Evolutionary conservation across 139 green algal species (phyloP), one percentile per base, ranked within the genome.

Genomic region (Asterochloris erici): DNA sequence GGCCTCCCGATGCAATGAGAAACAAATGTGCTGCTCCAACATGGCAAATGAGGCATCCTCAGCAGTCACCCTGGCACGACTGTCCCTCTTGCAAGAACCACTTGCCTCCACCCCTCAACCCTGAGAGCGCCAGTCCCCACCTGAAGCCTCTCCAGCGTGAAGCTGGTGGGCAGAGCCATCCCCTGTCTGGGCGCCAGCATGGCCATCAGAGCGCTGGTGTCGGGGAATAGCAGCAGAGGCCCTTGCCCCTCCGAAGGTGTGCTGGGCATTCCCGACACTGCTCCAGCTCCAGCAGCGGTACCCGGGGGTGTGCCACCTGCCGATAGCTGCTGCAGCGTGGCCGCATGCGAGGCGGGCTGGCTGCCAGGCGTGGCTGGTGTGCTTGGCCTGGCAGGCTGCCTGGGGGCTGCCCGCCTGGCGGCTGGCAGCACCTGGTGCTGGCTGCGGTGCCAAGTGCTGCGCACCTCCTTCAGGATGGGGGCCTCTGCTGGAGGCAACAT

Each of bases 201-300:
- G 63, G 84, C 63, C 79, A 96, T 82, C 68, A 96, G 83, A 2
- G 93, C 93, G 15, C 84, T 91, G 77, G 93, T 96, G 84, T 96
- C 93, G 0, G 90, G 88, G 73, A 96, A 92, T 26, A 96, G 81
- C 47, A 96, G 88, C 84, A 96, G 86, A 21, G 93, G 93, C 9
- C 91, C 92, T 12, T 47, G 61, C 0, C 13, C 24, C 24, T 23
- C 26, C 17, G 17, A 14, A 28, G 24, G 47, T n/a, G 75, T 62
- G 38, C 38, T 54, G 38, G 38, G 38, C 38, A 54, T 54, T 6
- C 38, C 38, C 64, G 28, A 62, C 62, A 69, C 79, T 77, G 64
- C 68, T 79, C 71, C 70, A 21, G 79, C 84, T 60, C 68, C 63
- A 29, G 26, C 23, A 11, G 73, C 14, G 12, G 68, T 60, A 71